phyloP scores from a whole-genome alignment of 352 stramenopile species.

The Blastocystis sp. region DNA sequence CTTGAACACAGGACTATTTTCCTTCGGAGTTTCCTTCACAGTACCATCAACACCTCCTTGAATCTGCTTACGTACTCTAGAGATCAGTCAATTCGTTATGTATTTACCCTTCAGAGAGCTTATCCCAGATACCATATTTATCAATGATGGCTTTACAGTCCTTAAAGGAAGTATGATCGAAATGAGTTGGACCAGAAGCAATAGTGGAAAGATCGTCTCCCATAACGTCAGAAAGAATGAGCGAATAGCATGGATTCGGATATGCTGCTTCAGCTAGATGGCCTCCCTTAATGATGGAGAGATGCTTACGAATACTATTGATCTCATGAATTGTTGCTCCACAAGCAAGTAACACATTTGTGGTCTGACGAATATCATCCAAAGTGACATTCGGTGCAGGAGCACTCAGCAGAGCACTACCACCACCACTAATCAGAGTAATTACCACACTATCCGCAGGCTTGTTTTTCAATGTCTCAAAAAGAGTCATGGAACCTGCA shows the following conservation, averaged over 20 bases:
- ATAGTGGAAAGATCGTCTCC: slow-evolving; percentile 69
- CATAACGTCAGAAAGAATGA: slow-evolving; percentile 70
- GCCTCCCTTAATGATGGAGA: slow-evolving; percentile 67
- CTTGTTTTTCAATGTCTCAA: slow-evolving; percentile 36
- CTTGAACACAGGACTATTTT: slow-evolving; percentile 14
- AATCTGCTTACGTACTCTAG: slow-evolving; percentile 58
- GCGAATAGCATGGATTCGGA: slow-evolving; percentile 54
- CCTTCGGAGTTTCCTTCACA: slow-evolving; percentile 50
- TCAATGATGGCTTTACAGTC: slow-evolving; percentile 68
- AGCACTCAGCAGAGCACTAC: slow-evolving; percentile 63
- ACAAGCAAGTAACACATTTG: slow-evolving; percentile 68
- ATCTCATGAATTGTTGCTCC: slow-evolving; percentile 70
- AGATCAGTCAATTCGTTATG: neutral
- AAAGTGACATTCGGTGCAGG: slow-evolving; percentile 38
- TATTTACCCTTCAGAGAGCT: slow-evolving; percentile 41
- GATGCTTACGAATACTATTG: slow-evolving; percentile 69
- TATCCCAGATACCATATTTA: slow-evolving; percentile 61
- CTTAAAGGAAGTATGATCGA: slow-evolving; percentile 68
- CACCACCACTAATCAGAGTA: slow-evolving; percentile 69
- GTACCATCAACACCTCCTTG: slow-evolving; percentile 53
- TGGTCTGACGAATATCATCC: slow-evolving; percentile 69
- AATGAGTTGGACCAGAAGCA: slow-evolving; percentile 69
- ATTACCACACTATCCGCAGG: slow-evolving; percentile 67
- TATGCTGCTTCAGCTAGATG: slow-evolving; percentile 67
- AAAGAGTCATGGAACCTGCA: slow-evolving; percentile 62